Evolutionary conservation across 805 yeast species (phyloP).

Genomic region (Cyberlindnera petersonii): DNA sequence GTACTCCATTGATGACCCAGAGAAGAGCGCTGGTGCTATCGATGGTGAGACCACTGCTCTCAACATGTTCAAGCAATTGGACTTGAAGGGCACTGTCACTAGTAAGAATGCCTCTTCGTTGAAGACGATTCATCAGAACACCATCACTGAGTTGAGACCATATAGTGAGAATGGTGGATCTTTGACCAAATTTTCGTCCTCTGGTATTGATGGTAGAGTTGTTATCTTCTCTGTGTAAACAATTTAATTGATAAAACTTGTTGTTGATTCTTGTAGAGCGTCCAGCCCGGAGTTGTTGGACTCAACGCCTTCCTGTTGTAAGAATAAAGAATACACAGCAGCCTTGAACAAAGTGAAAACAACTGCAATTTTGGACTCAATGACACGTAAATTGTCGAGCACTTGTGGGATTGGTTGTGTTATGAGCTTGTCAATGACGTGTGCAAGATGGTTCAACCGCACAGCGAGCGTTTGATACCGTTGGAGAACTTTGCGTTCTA

Average conservation of each 20-base stretch:
- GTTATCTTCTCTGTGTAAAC: slow-evolving; percentile 62
- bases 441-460: slow-evolving; percentile 29
- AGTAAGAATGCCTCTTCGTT: slow-evolving; percentile 43
- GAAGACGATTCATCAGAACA: slow-evolving; percentile 85
- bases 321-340: slow-evolving; percentile 61
- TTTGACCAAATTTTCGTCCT: slow-evolving; percentile 60
- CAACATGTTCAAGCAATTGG: slow-evolving; percentile 93
- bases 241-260: slow-evolving; percentile 11
- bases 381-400: slow-evolving; percentile 48
- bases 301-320: slow-evolving; percentile 41
- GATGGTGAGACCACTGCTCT: slow-evolving; percentile 70
- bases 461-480: slow-evolving; percentile 37
- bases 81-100: slow-evolving; percentile 79
- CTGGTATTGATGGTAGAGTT: slow-evolving; percentile 89
- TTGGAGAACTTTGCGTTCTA: slow-evolving; percentile 35
- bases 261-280: slow-evolving; percentile 22
- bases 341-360: slow-evolving; percentile 66
- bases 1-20: slow-evolving; percentile 43
- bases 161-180: slow-evolving; percentile 34
- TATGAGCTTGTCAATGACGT: slow-evolving; percentile 21
- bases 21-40: slow-evolving; percentile 47
- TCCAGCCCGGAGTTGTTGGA: slow-evolving; percentile 11
- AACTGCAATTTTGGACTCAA: slow-evolving; percentile 60
- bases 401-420: slow-evolving; percentile 31
- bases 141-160: slow-evolving; percentile 65